Percentiles rank a stretch among this genome's conserved stretches.
Conservation (phyloP, 805 yeast genomes). For the Wickerhamomyces subpelliculosus region DNA sequence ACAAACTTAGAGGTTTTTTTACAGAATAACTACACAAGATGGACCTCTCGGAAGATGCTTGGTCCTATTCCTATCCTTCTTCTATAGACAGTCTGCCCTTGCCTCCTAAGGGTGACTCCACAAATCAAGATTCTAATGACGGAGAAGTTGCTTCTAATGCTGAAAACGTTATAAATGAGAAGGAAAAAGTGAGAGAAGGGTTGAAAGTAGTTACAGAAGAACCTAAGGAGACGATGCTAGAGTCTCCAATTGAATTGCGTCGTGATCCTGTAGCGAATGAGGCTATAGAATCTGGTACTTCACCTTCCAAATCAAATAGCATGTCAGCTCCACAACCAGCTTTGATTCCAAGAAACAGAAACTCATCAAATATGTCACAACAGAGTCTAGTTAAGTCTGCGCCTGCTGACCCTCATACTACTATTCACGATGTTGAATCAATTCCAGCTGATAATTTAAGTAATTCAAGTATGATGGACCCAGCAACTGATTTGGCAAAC, state of each 20-base stretch:
- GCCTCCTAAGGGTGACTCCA: background rate
- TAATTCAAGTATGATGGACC: conserved; percentile 16
- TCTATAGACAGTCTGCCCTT: background rate
- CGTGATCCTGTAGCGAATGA: background rate
- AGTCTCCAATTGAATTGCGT: background rate
- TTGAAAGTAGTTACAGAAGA: background rate
- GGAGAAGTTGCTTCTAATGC: background rate
- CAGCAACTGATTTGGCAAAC: conserved; percentile 10
- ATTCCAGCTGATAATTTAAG: conserved; percentile 6
- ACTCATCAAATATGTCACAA: background rate
- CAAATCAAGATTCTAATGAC: background rate
- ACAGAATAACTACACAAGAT: background rate
- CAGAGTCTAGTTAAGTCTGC: conserved; percentile 24
- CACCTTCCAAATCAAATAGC: background rate
- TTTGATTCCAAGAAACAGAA: background rate
- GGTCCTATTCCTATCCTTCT: conserved; percentile 1
- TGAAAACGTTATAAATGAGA: too few relatives aligned
- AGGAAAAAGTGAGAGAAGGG: background rate
- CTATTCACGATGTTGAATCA: conserved; percentile 40
- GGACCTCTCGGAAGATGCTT: background rate
- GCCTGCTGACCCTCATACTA: conserved; percentile 48
- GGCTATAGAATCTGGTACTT: background rate
- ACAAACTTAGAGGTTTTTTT: too few relatives aligned
- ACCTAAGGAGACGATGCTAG: background rate
- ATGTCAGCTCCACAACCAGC: conserved; percentile 5